Evolutionary conservation across 768 basidiomycete genomes (phyloP).

Genomic region (Leccinum imitatum): DNA sequence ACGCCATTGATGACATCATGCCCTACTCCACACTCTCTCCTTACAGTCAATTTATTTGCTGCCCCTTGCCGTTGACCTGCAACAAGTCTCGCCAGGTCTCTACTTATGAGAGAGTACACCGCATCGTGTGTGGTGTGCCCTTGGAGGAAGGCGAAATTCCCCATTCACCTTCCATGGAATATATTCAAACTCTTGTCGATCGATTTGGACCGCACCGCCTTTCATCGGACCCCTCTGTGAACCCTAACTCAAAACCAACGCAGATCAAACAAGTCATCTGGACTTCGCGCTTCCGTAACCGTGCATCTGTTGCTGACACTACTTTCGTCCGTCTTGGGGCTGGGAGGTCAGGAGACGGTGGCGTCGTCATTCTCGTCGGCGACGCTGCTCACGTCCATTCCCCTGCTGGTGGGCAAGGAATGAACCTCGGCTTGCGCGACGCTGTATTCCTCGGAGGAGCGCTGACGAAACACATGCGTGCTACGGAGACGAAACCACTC

Average conservation of each 20-base stretch:
- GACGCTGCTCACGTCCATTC: slow-evolving; percentile 56
- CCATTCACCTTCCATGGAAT: slow-evolving; percentile 37
- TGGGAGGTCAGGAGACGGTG: slow-evolving; percentile 12
- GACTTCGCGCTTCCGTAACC: slow-evolving; percentile 47
- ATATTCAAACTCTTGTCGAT: slow-evolving; percentile 44
- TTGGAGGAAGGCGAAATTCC: slow-evolving; percentile 36
- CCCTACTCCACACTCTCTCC: slow-evolving; percentile 27
- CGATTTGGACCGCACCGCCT: slow-evolving; percentile 37
- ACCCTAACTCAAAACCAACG: slow-evolving; percentile 29
- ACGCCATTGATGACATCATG: not conserved
- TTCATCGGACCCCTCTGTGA: slow-evolving; percentile 36
- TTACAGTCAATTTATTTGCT: slow-evolving; percentile 35
- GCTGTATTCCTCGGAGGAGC: slow-evolving; percentile 46
- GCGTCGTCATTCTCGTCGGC: slow-evolving; percentile 34
- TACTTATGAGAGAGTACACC: slow-evolving; percentile 30
- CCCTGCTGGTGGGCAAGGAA: slow-evolving; percentile 55
- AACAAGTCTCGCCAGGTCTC: slow-evolving; percentile 14
- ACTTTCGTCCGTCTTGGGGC: slow-evolving; percentile 34
- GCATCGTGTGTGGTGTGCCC: slow-evolving; percentile 43
- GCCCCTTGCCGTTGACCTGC: slow-evolving; percentile 37
- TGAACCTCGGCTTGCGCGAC: slow-evolving; percentile 59
- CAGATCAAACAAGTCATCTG: slow-evolving; percentile 40
- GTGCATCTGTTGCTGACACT: slow-evolving; percentile 42
- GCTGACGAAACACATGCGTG: slow-evolving; percentile 36
- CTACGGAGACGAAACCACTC: slow-evolving; percentile 5